Evolutionary conservation across 306 rosid species (phyloP).

Genomic region (Fragaria iinumae): DNA sequence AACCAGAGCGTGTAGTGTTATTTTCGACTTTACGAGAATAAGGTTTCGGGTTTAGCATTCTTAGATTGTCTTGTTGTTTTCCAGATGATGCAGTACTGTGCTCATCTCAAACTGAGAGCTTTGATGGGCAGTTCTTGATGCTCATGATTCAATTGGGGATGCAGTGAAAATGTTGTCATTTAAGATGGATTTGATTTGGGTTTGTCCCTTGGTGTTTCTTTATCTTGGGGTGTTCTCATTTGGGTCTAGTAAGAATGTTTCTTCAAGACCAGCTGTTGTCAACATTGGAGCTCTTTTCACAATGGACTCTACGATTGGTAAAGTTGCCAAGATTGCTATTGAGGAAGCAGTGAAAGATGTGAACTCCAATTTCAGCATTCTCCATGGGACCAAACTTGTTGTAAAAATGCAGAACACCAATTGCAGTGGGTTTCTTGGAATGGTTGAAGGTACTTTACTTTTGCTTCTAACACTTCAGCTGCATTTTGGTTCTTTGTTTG

Average conservation of each 20-base stretch:
- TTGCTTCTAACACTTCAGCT: background rate
- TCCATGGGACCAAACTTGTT: constrained; percentile 52
- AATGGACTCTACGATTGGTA: constrained; percentile 67
- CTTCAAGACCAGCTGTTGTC: constrained; percentile 58
- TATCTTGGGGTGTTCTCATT: constrained; percentile 20
- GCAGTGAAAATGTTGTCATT: constrained; percentile 7
- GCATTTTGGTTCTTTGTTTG: background rate
- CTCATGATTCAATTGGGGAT: constrained; percentile 13
- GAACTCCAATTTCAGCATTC: constrained; percentile 60
- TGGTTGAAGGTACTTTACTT: constrained; percentile 64
- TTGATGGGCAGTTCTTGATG: constrained; percentile 11
- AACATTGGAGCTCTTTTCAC: constrained; percentile 77
- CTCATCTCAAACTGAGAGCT: background rate
- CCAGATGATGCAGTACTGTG: background rate
- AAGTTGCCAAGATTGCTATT: constrained; percentile 77
- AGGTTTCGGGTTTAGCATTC: background rate
- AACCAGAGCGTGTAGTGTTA: background rate
- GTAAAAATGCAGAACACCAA: constrained; percentile 51
- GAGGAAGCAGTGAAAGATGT: constrained; percentile 82
- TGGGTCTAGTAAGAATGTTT: constrained; percentile 33
- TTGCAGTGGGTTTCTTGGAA: constrained; percentile 81
- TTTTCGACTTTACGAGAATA: background rate
- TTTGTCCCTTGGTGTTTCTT: constrained; percentile 26
- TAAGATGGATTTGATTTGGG: constrained; percentile 44
- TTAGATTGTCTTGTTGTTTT: background rate